Evolutionary conservation across 352 stramenopile genomes (phyloP).

Genomic region (Plasmopara halstedii): DNA sequence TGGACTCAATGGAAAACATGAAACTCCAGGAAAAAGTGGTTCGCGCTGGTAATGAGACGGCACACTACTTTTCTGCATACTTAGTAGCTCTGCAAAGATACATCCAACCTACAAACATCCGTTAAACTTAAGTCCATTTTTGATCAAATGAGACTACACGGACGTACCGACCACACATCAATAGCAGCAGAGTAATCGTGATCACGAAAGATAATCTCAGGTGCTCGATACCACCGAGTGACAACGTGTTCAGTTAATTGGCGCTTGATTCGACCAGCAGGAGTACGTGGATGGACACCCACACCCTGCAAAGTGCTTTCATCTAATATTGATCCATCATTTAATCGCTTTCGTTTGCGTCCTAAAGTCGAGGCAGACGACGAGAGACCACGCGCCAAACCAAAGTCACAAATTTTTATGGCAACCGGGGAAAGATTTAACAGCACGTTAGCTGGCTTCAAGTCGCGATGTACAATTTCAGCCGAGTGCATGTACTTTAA

Average conservation of each 20-base stretch:
- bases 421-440: slow-evolving; percentile 80
- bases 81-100: slow-evolving; percentile 93
- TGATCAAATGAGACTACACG: neutral
- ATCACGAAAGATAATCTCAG: slow-evolving; percentile 91
- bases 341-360: slow-evolving; percentile 46
- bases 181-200: slow-evolving; percentile 85
- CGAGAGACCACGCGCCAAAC: slow-evolving; percentile 62
- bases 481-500: slow-evolving; percentile 88
- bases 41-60: slow-evolving; percentile 91
- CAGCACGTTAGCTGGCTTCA: slow-evolving; percentile 85
- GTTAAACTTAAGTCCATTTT: neutral
- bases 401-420: slow-evolving; percentile 86
- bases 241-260: slow-evolving; percentile 94
- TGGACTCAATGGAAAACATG: slow-evolving; percentile 80
- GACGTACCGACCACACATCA: slow-evolving; percentile 81
- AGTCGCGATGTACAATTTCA: slow-evolving; percentile 83
- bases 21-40: slow-evolving; percentile 92
- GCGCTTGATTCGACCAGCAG: slow-evolving; percentile 73
- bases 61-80: slow-evolving; percentile 95
- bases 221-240: slow-evolving; percentile 92
- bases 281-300: slow-evolving; percentile 65
- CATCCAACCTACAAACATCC: slow-evolving; percentile 75
- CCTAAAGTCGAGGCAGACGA: slow-evolving; percentile 57
- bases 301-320: slow-evolving; percentile 54
- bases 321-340: slow-evolving; percentile 39